phyloP scores from a whole-genome alignment of 345 rosid species.

The Excoecaria cochinchinensis region DNA sequence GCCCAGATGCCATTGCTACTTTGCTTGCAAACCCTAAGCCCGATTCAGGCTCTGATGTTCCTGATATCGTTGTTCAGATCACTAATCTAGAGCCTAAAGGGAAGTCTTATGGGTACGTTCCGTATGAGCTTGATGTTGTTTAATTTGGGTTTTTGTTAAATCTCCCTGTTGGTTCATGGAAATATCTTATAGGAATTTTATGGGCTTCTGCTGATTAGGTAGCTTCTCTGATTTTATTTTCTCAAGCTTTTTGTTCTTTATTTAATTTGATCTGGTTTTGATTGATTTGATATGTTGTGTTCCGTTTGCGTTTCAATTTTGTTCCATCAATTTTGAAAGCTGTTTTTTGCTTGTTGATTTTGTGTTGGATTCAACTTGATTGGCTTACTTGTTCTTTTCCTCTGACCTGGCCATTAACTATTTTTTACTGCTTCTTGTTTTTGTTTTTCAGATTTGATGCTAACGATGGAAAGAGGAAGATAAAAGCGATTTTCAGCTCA shows the following conservation, averaged over 20 bases:
- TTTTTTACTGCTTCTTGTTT: neutral
- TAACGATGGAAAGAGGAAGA: slow-evolving; percentile 65
- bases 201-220: neutral
- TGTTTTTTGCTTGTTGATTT: neutral
- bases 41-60: slow-evolving; percentile 48
- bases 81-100: slow-evolving; percentile 82
- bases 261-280: neutral
- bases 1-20: slow-evolving; percentile 56
- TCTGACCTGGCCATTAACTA: neutral
- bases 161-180: neutral
- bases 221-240: neutral
- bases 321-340: neutral
- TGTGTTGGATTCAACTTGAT: neutral
- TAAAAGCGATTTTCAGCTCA: slow-evolving; percentile 67
- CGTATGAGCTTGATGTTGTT: neutral
- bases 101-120: slow-evolving; percentile 62
- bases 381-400: neutral
- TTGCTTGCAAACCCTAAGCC: slow-evolving; percentile 63
- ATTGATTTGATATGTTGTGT: neutral
- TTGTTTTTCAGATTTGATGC: slow-evolving; percentile 61
- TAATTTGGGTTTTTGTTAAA: neutral
- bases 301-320: neutral
- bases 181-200: neutral
- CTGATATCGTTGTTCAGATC: slow-evolving; percentile 67
- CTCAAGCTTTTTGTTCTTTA: too few species aligned